Evolutionary conservation across 176 grass and related monocot genomes (phyloP).

Genomic region (Phragmites australis): DNA sequence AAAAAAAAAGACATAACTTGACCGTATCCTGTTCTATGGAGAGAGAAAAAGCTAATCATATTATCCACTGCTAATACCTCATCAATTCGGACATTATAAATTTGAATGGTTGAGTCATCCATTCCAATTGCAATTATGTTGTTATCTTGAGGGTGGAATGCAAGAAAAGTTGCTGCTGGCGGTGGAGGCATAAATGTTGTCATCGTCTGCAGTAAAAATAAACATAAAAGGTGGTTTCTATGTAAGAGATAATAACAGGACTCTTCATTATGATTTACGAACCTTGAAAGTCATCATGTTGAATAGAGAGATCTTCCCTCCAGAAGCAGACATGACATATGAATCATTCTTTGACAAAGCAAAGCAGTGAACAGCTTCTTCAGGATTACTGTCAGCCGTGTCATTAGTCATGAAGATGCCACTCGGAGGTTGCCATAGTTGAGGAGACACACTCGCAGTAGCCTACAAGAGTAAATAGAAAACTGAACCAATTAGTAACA

Average conservation of each 20-base stretch:
- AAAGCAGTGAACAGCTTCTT: conserved; percentile 95
- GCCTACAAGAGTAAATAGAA: conserved; percentile 61
- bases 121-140: conserved; percentile 99
- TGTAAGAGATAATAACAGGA: neutral
- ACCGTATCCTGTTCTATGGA: conserved; percentile 4
- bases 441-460: conserved; percentile 71
- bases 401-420: conserved; percentile 99
- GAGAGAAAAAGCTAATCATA: conserved; percentile 6
- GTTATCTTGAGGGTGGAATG: conserved; percentile 98
- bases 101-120: conserved; percentile 98
- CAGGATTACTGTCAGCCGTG: conserved; percentile 77
- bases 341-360: conserved; percentile 99
- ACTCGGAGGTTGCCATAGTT: conserved; percentile 91
- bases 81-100: conserved; percentile 97
- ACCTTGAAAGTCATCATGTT: conserved; percentile 99
- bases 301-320: conserved; percentile 95
- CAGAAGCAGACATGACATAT: conserved; percentile 99
- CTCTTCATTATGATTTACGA: conserved; percentile 13
- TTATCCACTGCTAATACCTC: conserved; percentile 56
- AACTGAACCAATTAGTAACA: conserved; percentile 39
- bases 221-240: conserved; percentile 28
- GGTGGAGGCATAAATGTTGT: conserved; percentile 98
- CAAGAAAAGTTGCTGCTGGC: conserved; percentile 94
- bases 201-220: conserved; percentile 68
- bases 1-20: conserved; percentile 8